Evolutionary conservation across 768 basidiomycete genomes (phyloP).

Genomic region (Kwoniella sp.): DNA sequence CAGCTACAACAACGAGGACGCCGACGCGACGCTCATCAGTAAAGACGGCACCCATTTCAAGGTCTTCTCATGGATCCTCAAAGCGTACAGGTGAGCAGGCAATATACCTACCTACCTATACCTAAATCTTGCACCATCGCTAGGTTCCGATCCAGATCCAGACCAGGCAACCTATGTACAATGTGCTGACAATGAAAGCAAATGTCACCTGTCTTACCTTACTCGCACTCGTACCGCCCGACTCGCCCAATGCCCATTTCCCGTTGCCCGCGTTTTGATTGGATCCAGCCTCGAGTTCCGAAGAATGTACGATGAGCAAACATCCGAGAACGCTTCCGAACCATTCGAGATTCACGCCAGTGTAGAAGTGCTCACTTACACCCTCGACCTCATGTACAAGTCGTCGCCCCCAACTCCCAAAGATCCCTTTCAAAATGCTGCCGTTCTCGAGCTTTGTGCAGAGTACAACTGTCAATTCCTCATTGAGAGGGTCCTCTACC

Average conservation of each 20-base stretch:
- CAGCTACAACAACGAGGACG: background rate
- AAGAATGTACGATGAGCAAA: too few relatives aligned
- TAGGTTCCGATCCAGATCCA: too few relatives aligned
- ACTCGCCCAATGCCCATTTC: too few relatives aligned
- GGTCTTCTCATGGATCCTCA: constrained; percentile 14
- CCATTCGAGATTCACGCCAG: constrained; percentile 3
- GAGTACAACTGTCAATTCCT: constrained; percentile 2
- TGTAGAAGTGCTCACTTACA: background rate
- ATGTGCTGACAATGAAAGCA: too few relatives aligned
- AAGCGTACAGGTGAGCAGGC: constrained; percentile 9
- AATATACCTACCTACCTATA: too few relatives aligned
- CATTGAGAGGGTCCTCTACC: background rate
- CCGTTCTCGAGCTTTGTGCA: background rate
- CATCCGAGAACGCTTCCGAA: background rate
- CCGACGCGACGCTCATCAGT: constrained; percentile 12
- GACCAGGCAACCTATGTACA: too few relatives aligned
- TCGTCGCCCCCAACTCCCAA: background rate
- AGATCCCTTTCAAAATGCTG: background rate
- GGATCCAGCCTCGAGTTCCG: too few relatives aligned
- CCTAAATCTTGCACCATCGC: too few relatives aligned
- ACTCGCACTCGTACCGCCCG: too few relatives aligned
- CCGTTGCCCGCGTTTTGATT: too few relatives aligned
- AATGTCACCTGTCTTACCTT: too few relatives aligned
- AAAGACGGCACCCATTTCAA: constrained; percentile 6
- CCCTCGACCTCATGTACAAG: constrained; percentile 3